A percentile compares a stretch with the other conserved stretches of the same genome.
These are phyloP conservation scores for Euphorbia pulcherrima DNA, from an alignment of 345 rosid species.

Conservation along the genomic window DNA sequence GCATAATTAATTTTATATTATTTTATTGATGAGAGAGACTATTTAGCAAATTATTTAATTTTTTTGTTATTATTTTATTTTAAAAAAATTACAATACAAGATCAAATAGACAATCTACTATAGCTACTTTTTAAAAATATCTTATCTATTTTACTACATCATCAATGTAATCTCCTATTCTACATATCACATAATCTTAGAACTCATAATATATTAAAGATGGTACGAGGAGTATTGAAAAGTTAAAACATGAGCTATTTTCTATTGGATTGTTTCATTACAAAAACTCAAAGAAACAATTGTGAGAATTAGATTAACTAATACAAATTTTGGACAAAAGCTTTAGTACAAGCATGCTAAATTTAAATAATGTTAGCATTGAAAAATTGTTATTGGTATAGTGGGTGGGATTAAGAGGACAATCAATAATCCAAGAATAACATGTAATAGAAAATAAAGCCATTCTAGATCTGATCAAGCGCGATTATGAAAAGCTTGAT, in stretches of 20 bases:
- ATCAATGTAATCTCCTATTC: too few species aligned
- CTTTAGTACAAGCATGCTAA: not conserved
- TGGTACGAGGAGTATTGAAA: not conserved
- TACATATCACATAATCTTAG: too few species aligned
- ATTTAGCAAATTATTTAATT: too few species aligned
- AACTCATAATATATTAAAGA: too few species aligned
- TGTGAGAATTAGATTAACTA: not conserved
- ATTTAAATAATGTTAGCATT: not conserved
- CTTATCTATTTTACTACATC: too few species aligned
- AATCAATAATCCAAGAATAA: not conserved
- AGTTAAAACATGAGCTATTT: not conserved
- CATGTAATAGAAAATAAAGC: not conserved
- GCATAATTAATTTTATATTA: too few species aligned
- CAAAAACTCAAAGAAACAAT: not conserved
- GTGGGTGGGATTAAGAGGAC: not conserved
- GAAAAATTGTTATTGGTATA: not conserved
- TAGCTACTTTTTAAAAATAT: too few species aligned
- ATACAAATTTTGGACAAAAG: not conserved
- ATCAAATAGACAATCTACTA: too few species aligned
- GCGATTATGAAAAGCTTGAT: not conserved
- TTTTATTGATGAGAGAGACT: too few species aligned
- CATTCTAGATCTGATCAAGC: not conserved
- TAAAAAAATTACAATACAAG: too few species aligned
- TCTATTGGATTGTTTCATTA: too few species aligned
- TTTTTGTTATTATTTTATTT: too few species aligned